Evolutionary conservation across 2,329 filamentous ascomycete genomes (phyloP).

Genomic region (Knoxdaviesia capensis): DNA sequence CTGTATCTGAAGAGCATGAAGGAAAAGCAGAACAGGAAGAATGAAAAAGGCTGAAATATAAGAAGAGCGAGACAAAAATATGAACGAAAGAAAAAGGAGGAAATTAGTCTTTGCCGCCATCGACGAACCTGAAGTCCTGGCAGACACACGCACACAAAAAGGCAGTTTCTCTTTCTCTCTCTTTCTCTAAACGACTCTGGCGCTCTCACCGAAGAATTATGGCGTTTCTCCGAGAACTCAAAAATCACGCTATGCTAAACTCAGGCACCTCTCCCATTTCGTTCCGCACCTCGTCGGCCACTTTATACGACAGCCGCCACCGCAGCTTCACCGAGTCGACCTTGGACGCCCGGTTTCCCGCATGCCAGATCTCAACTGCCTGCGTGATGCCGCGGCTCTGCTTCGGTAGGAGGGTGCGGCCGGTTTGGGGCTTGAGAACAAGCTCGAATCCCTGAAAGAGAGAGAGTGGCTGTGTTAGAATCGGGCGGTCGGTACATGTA

Average conservation of each 20-base stretch:
- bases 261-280: conserved; percentile 75
- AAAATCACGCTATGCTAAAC: conserved; percentile 45
- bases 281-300: conserved; percentile 44
- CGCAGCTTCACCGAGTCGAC: conserved; percentile 73
- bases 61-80: no score
- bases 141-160: no score
- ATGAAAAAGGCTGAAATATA: no score
- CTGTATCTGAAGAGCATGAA: no score
- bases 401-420: conserved; percentile 54
- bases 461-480: conserved; percentile 5
- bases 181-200: no score
- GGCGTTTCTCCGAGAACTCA: not conserved
- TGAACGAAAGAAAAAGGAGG: no score
- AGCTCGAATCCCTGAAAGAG: conserved; percentile 51
- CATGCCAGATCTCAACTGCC: conserved; percentile 53
- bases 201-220: no score
- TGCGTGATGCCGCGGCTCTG: conserved; percentile 61
- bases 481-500: not conserved
- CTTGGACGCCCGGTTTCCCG: conserved; percentile 45
- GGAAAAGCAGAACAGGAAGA: no score
- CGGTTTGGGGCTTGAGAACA: conserved; percentile 67
- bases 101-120: no score
- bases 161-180: no score
- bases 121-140: no score
- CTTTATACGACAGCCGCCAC: conserved; percentile 67